Conservation (phyloP, 1,284 basidiomycete genomes). For the Pseudozyma thailandica region DNA sequence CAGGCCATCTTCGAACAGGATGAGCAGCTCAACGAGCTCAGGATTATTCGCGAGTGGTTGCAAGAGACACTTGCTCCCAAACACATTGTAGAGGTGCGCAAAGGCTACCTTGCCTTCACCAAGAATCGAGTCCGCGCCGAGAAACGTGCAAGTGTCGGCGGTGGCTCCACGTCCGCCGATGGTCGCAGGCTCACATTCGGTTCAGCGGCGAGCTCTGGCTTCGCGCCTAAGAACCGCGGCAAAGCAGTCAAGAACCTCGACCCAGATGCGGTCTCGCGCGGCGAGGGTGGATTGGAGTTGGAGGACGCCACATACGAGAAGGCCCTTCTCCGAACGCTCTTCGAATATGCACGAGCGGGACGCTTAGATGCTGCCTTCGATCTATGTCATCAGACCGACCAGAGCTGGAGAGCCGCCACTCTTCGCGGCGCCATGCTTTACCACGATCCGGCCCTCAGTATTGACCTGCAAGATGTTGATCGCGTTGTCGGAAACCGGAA, state of each 20-base stretch:
- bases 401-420: constrained; percentile 89
- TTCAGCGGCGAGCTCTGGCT: constrained; percentile 39
- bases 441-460: constrained; percentile 47
- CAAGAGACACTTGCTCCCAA: constrained; percentile 55
- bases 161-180: constrained; percentile 17
- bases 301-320: constrained; percentile 76
- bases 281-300: constrained; percentile 57
- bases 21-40: constrained; percentile 61
- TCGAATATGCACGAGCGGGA: constrained; percentile 82
- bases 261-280: constrained; percentile 58
- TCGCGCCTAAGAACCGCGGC: constrained; percentile 47
- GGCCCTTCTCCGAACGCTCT: constrained; percentile 78
- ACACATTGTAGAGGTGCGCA: constrained; percentile 64
- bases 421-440: constrained; percentile 76
- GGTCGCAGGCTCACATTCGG: constrained; percentile 34
- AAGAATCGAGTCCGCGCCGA: constrained; percentile 62
- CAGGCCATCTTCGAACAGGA: constrained; percentile 57
- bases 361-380: constrained; percentile 83
- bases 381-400: constrained; percentile 82
- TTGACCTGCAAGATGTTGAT: constrained; percentile 47
- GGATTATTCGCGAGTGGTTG: constrained; percentile 66
- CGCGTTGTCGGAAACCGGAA: constrained; percentile 61
- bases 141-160: constrained; percentile 47
- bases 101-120: constrained; percentile 66
- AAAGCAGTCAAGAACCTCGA: constrained; percentile 60